Evolutionary conservation across 192 early-diverging fungal genomes (phyloP).

Genomic region (Coemansia pectinata): DNA sequence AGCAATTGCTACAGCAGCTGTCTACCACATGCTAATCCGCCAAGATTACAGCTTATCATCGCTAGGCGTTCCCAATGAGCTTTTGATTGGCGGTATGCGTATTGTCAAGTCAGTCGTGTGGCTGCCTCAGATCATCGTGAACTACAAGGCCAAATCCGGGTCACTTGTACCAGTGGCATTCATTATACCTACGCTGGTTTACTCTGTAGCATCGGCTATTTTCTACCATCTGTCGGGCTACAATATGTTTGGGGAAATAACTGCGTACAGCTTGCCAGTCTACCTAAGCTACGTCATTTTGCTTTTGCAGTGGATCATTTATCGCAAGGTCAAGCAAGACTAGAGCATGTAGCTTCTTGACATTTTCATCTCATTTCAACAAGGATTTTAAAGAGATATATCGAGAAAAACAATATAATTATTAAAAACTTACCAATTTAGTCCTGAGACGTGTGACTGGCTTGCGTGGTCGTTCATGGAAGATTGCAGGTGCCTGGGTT

Average conservation of each 20-base stretch:
- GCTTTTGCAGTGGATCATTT: background rate
- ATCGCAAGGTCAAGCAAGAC: background rate
- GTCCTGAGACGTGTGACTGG: too few species aligned
- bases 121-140: conserved; percentile 14
- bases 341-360: too few species aligned
- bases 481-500: too few species aligned
- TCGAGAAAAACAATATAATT: too few species aligned
- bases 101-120: background rate
- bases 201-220: background rate
- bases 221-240: background rate
- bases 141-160: background rate
- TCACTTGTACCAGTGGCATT: background rate
- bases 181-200: background rate
- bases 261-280: background rate
- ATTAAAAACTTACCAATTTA: too few species aligned
- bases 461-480: too few species aligned
- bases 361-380: too few species aligned
- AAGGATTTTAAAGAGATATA: too few species aligned
- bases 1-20: background rate
- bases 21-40: background rate
- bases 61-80: background rate
- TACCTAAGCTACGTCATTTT: conserved; percentile 3
- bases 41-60: background rate
- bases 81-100: background rate
- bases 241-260: background rate